Percentiles rank a stretch among this genome's conserved stretches.
Conservation (phyloP, 495 filamentous ascomycete species). For the Chaetomium tenue region DNA sequence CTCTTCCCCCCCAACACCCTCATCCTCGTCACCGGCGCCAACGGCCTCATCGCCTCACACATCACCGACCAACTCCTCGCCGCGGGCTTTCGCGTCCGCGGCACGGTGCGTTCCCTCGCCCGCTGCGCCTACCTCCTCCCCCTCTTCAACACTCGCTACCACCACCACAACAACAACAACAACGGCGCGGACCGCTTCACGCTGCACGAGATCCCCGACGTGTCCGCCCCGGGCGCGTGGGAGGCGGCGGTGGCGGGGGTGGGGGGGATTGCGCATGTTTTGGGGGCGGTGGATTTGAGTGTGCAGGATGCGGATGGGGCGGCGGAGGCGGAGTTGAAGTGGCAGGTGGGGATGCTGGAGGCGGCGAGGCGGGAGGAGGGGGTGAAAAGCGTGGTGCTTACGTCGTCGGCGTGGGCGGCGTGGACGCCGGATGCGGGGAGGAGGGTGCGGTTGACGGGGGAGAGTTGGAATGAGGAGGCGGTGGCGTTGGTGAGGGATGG, state of each 20-base stretch:
- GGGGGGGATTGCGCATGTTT: constrained; percentile 31
- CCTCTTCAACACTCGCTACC: constrained; percentile 31
- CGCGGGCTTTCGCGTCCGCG: constrained; percentile 52
- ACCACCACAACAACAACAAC: too few species aligned
- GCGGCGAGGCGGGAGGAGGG: constrained; percentile 26
- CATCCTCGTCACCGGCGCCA: constrained; percentile 56
- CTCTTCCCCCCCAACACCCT: constrained; percentile 27
- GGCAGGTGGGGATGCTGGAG: constrained; percentile 32
- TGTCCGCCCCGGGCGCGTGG: constrained; percentile 22
- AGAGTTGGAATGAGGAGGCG: constrained; percentile 36
- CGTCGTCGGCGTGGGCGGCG: constrained; percentile 36
- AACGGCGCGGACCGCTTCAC: constrained; percentile 28
- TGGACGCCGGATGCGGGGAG: constrained; percentile 34
- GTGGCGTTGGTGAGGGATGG: constrained; percentile 28
- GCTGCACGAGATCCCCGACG: constrained; percentile 32
- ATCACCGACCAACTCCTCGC: constrained; percentile 49
- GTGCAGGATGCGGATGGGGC: constrained; percentile 29
- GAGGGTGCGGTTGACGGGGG: constrained; percentile 27
- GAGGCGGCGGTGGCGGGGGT: constrained; percentile 30
- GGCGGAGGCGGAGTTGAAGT: constrained; percentile 30
- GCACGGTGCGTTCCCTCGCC: constrained; percentile 44
- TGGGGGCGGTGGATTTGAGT: constrained; percentile 25
- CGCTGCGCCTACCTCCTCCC: constrained; percentile 21
- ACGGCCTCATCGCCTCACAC: constrained; percentile 56
- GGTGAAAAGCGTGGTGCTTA: constrained; percentile 35